Percentiles rank a stretch among this genome's conserved stretches.
These are phyloP conservation scores for Populus alba DNA, from an alignment of 345 rosid genomes.

Conservation along the genomic window DNA sequence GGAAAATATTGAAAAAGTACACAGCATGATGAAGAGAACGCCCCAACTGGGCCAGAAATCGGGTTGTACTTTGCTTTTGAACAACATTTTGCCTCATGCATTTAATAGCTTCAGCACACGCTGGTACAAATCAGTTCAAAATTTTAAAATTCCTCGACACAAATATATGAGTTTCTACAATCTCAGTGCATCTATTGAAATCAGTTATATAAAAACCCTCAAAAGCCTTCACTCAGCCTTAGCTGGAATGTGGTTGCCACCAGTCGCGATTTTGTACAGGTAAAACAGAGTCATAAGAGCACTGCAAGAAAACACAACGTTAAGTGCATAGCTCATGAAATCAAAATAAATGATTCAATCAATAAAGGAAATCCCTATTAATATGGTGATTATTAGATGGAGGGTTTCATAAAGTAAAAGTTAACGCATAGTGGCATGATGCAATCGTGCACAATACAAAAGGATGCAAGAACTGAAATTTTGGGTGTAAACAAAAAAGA, in stretches of 20 bases:
- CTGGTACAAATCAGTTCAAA: conserved; percentile 1
- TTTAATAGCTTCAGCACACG: neutral
- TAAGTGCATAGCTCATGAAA: neutral
- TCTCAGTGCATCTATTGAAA: conserved; percentile 6
- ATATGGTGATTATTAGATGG: neutral
- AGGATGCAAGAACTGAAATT: neutral
- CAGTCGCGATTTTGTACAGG: conserved; percentile 73
- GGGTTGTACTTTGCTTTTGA: neutral
- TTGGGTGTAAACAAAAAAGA: neutral
- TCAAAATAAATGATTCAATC: too few relatives aligned
- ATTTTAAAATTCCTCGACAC: neutral
- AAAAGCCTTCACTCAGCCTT: conserved; percentile 58
- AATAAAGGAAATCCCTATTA: too few relatives aligned
- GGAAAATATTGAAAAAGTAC: too few relatives aligned
- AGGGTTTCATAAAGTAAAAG: neutral
- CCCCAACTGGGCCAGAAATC: neutral
- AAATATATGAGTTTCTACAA: neutral
- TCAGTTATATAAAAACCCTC: neutral
- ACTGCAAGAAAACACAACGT: conserved; percentile 49
- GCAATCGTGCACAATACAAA: neutral
- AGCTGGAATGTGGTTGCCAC: conserved; percentile 74
- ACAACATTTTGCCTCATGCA: neutral
- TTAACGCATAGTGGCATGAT: neutral
- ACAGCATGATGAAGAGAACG: neutral
- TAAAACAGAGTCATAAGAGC: conserved; percentile 84